Evolutionary conservation across 805 yeast genomes (phyloP).

Genomic region (Metschnikowia hibisci): DNA sequence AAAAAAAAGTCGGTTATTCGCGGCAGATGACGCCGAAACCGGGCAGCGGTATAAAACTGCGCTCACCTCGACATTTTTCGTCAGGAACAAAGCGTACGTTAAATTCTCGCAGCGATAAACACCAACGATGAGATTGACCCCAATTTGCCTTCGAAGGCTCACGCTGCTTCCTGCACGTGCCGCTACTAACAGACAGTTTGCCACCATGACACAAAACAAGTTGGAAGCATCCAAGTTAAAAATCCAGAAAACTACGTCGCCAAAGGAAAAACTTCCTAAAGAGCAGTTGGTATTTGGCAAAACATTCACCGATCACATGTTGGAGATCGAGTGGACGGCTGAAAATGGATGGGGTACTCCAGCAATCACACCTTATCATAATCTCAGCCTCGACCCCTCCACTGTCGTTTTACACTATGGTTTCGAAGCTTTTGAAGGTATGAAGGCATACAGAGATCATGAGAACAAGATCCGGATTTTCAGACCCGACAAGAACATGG

Average conservation of each 20-base stretch:
- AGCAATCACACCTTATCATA: constrained; percentile 79
- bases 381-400: constrained; percentile 77
- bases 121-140: background rate
- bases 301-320: constrained; percentile 82
- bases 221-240: constrained; percentile 38
- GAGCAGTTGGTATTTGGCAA: constrained; percentile 42
- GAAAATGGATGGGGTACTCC: constrained; percentile 87
- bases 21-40: constrained; percentile 14
- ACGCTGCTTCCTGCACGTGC: background rate
- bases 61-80: constrained; percentile 3
- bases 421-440: constrained; percentile 92
- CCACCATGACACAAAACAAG: constrained; percentile 23
- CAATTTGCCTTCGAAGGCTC: background rate
- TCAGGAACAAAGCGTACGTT: constrained; percentile 1
- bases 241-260: constrained; percentile 35
- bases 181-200: constrained; percentile 13
- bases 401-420: constrained; percentile 91
- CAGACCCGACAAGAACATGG: constrained; percentile 91
- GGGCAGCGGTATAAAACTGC: constrained; percentile 1
- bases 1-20: constrained; percentile 11
- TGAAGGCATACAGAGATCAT: constrained; percentile 77
- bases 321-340: constrained; percentile 77
- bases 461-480: constrained; percentile 65
- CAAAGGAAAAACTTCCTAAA: constrained; percentile 34
- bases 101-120: background rate